phyloP scores from a whole-genome alignment of 257 asterid genomes.

The Primulina tabacum region DNA sequence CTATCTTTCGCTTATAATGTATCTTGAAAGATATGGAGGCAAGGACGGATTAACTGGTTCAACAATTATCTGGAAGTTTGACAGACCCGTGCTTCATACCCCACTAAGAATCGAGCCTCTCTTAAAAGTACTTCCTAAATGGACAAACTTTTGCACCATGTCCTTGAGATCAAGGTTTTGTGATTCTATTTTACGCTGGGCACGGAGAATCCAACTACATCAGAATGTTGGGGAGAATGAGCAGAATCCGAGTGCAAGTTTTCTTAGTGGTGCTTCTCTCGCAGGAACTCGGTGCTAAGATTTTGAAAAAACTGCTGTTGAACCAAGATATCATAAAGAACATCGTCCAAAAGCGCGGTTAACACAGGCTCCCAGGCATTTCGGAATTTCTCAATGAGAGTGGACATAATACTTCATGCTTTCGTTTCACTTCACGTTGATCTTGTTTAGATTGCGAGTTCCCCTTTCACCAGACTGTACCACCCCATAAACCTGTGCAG shows the following conservation, averaged over 20 bases:
- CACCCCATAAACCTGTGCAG: too few species aligned
- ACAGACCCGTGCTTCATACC: not conserved
- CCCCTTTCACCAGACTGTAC: too few species aligned
- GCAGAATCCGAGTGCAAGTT: not conserved
- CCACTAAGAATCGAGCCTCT: too few species aligned
- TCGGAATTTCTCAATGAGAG: too few species aligned
- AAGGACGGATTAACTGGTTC: not conserved
- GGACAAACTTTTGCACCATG: not conserved
- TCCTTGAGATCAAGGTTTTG: too few species aligned
- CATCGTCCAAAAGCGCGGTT: not conserved
- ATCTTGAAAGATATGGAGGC: not conserved
- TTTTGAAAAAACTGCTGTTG: not conserved
- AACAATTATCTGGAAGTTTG: not conserved
- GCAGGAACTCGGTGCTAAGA: not conserved
- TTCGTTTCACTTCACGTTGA: too few species aligned
- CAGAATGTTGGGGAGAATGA: not conserved
- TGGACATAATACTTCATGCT: too few species aligned
- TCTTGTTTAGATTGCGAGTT: too few species aligned
- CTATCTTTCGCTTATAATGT: not conserved
- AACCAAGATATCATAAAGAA: not conserved
- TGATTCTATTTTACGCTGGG: not conserved
- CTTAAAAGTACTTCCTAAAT: too few species aligned
- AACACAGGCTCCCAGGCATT: not conserved
- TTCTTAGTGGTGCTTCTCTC: too few species aligned
- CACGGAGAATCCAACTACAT: not conserved